Conservation (phyloP, 768 basidiomycete species). For the Suillus sp. region DNA sequence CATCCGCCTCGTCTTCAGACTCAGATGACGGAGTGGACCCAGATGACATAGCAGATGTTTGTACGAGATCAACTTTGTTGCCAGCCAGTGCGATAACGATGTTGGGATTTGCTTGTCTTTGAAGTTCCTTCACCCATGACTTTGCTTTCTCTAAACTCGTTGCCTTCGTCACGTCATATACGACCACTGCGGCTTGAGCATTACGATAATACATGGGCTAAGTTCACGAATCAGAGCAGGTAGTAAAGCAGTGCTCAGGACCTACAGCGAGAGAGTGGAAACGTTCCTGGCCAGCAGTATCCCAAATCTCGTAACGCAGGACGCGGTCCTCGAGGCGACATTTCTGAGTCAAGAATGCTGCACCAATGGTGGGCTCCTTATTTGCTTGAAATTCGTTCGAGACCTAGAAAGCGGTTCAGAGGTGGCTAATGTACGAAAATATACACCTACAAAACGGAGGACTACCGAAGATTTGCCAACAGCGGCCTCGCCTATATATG, state of each 20-base stretch:
- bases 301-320: slow-evolving; percentile 96
- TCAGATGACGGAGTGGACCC: slow-evolving; percentile 56
- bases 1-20: slow-evolving; percentile 87
- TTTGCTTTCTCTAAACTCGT: slow-evolving; percentile 97
- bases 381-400: slow-evolving; percentile 98
- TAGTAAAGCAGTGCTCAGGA: slow-evolving; percentile 22
- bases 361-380: slow-evolving; percentile 98
- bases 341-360: slow-evolving; percentile 94
- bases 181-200: slow-evolving; percentile 96
- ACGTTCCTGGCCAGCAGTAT: slow-evolving; percentile 93
- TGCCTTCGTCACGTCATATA: slow-evolving; percentile 97
- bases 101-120: slow-evolving; percentile 98
- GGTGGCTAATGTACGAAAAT: background rate
- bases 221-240: slow-evolving; percentile 8
- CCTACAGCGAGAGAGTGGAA: slow-evolving; percentile 95
- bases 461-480: slow-evolving; percentile 99
- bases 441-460: slow-evolving; percentile 81
- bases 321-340: slow-evolving; percentile 94
- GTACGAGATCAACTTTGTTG: slow-evolving; percentile 94
- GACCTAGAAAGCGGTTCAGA: slow-evolving; percentile 50
- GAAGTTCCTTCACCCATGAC: slow-evolving; percentile 99
- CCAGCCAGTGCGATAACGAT: slow-evolving; percentile 98
- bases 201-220: slow-evolving; percentile 99
- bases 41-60: slow-evolving; percentile 56
- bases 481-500: slow-evolving; percentile 84